Percentiles rank a stretch among this genome's conserved stretches.
Conservation (phyloP, 371 early-diverging fungal genomes). For the Apophysomyces elegans region DNA sequence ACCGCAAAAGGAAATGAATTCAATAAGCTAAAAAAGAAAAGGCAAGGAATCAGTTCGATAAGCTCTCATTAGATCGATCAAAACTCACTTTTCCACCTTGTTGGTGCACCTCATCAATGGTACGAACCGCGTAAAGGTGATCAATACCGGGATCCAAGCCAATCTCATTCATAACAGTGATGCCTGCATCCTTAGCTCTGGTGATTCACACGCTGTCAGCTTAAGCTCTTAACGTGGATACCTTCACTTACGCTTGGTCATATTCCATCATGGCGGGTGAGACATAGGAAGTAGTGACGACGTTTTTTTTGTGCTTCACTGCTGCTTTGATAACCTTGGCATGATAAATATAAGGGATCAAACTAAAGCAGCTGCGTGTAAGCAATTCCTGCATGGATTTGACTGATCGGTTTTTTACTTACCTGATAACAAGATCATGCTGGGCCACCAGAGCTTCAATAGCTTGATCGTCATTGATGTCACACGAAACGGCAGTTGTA, state of each 20-base stretch:
- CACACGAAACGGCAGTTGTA: conserved; percentile 73
- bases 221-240: background rate
- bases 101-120: conserved; percentile 86
- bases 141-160: conserved; percentile 97
- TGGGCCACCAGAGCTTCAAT: conserved; percentile 89
- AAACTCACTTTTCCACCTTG: conserved; percentile 81
- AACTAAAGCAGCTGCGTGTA: conserved; percentile 39
- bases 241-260: conserved; percentile 68
- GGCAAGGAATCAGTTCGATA: no score
- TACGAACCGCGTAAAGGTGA: conserved; percentile 86
- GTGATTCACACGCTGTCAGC: conserved; percentile 6
- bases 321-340: conserved; percentile 86
- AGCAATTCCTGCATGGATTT: background rate
- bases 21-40: no score
- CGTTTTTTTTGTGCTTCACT: conserved; percentile 79
- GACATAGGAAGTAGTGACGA: conserved; percentile 92
- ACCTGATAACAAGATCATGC: conserved; percentile 81
- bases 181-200: conserved; percentile 78
- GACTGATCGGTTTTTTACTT: conserved; percentile 3
- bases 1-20: conserved; percentile 96
- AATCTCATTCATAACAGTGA: conserved; percentile 91
- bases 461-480: conserved; percentile 79
- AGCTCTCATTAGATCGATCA: background rate
- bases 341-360: conserved; percentile 90
- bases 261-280: conserved; percentile 86